Percentiles rank a stretch among this genome's conserved stretches.
These are phyloP conservation scores for Ganoderma meredithae DNA, from an alignment of 1,284 basidiomycete genomes.

Conservation along the genomic window DNA sequence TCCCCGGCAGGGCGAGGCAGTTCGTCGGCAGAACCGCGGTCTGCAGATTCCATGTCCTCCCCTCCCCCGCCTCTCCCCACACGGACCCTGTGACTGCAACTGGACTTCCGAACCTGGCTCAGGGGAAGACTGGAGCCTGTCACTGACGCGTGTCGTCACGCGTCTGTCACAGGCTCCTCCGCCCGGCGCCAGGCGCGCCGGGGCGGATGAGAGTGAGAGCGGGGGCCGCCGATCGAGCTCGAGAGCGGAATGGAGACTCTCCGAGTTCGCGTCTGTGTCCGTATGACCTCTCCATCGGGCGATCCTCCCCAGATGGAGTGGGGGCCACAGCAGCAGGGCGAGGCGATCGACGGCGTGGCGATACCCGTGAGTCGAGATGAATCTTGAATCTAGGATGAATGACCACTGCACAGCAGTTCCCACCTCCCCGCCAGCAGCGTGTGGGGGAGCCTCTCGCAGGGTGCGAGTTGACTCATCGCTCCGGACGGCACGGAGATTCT, in stretches of 20 bases:
- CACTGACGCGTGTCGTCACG: conserved; percentile 15
- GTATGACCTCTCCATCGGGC: neutral
- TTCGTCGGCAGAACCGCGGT: conserved; percentile 9
- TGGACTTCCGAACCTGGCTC: too few relatives aligned
- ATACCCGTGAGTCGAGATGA: neutral
- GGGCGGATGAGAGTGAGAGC: neutral
- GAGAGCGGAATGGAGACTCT: neutral
- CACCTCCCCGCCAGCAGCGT: neutral
- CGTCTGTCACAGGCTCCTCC: conserved; percentile 5
- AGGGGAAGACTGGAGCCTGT: neutral
- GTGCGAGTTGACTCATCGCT: neutral
- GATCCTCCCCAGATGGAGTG: neutral
- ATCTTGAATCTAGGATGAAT: neutral
- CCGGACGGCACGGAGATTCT: neutral
- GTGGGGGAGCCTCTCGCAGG: neutral
- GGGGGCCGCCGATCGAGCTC: conserved; percentile 1
- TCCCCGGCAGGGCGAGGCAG: neutral
- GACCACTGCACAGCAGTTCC: neutral
- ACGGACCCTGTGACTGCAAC: too few relatives aligned
- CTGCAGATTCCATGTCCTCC: neutral
- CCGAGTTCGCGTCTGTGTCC: too few relatives aligned
- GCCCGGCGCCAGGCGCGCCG: neutral
- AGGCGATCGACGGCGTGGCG: neutral
- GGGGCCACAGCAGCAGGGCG: neutral
- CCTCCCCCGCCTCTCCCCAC: too few relatives aligned